Conservation (phyloP, 805 yeast species). For the Hanseniaspora jakobsenii region DNA sequence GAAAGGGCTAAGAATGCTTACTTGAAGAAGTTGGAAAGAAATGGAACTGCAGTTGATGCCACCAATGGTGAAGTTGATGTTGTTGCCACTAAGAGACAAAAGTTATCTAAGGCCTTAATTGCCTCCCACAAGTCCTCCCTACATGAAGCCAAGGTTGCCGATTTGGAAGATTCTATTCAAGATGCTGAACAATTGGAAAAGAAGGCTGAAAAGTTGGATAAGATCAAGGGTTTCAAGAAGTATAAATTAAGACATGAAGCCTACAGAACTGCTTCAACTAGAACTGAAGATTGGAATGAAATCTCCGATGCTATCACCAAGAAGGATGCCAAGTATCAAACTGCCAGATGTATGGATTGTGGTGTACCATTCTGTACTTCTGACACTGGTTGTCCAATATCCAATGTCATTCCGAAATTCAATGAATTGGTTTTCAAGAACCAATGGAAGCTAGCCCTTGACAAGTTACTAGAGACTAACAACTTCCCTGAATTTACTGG, state of each 20-base stretch:
- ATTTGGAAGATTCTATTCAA: slow-evolving; percentile 76
- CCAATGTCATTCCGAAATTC: slow-evolving; percentile 96
- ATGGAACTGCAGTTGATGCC: slow-evolving; percentile 64
- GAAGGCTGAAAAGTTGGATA: slow-evolving; percentile 56
- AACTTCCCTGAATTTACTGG: slow-evolving; percentile 98
- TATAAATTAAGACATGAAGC: slow-evolving; percentile 80
- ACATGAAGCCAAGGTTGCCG: slow-evolving; percentile 73
- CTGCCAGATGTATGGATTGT: slow-evolving; percentile 99
- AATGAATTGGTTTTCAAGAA: slow-evolving; percentile 90
- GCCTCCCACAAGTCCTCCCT: slow-evolving; percentile 27
- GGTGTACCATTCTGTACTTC: slow-evolving; percentile 99
- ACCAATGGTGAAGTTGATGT: slow-evolving; percentile 69
- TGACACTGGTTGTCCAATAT: slow-evolving; percentile 95
- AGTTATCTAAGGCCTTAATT: slow-evolving; percentile 38
- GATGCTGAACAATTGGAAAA: slow-evolving; percentile 56
- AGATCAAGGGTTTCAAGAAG: slow-evolving; percentile 83
- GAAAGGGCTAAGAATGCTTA: slow-evolving; percentile 51
- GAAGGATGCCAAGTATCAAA: slow-evolving; percentile 78
- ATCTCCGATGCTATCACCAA: slow-evolving; percentile 67
- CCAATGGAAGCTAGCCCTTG: slow-evolving; percentile 88
- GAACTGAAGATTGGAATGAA: slow-evolving; percentile 89
- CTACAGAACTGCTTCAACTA: slow-evolving; percentile 62
- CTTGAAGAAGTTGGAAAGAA: slow-evolving; percentile 57
- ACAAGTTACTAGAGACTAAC: slow-evolving; percentile 85
- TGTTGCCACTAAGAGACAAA: slow-evolving; percentile 12